Evolutionary conservation across 1,284 basidiomycete genomes (phyloP), one percentile per base, ranked within the genome.

Genomic region (Veloboletus limbatus): DNA sequence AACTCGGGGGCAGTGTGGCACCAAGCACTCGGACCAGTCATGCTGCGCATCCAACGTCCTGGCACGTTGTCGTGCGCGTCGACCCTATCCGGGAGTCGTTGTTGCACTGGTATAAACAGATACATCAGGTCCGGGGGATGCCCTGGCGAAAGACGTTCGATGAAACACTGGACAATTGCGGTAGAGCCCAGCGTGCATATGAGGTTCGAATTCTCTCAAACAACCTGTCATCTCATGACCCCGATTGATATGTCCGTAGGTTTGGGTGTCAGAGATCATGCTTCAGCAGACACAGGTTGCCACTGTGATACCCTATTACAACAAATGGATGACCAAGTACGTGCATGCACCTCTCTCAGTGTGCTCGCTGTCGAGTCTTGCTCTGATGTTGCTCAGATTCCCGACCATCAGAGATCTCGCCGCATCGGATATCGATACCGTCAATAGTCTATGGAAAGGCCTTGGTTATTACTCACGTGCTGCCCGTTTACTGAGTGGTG

Each of bases 261-360:
- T 91, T 10, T 91, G 88, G 85, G 75, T 97, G 35, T 91, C 88
- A 10, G 93, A 97, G 67, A 88, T 97, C 53, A 98, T 98, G 96
- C 77, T 97, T 6, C 96, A 99, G 65, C 96, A 99, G 67, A 98
- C 96, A 0, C 93, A 94, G 62, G 88, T 91, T 20, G 78, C 73
- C 3, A 96, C 93, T 0, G 93, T 95, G 11, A 92, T 94, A 53
- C 88, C 87, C 1, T 97, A 94, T 66, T 96, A 90, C 68, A 83
- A 82, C 38, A 76, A 76, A 31, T 95, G 92, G 92, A 88, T 94
- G 75, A 71, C 74, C 54, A 85, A 75, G 86, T 88, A 55, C 47
- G 76, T 70, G 22, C 25, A 35, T 37, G 24, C 17, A 26, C 26
- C 2, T 20, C 16, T 28, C 13, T 25, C 21, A 1, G 2, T 3